A percentile compares a stretch with the other conserved stretches of the same genome.
Evolutionary conservation across 805 yeast genomes (phyloP).

Genomic region (Lachancea meyersii): DNA sequence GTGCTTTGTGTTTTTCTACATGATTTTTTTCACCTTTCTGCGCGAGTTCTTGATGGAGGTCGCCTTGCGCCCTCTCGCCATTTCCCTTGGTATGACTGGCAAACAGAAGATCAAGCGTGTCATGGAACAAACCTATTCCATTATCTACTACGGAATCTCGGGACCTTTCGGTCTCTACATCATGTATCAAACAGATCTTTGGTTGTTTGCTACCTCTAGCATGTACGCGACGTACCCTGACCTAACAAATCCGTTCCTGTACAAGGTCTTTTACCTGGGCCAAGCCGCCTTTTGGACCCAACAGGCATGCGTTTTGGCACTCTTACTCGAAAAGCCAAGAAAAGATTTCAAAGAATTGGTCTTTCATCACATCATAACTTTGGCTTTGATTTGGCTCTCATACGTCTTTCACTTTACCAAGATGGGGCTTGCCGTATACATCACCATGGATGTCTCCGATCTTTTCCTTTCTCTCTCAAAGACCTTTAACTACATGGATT

Average conservation of each 20-base stretch:
- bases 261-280: constrained; percentile 77
- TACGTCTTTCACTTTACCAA: constrained; percentile 94
- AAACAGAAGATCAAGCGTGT: constrained; percentile 63
- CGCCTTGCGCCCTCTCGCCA: constrained; percentile 68
- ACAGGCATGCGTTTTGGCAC: constrained; percentile 74
- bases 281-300: constrained; percentile 99
- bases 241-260: constrained; percentile 55
- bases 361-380: constrained; percentile 88
- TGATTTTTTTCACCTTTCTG: constrained; percentile 80
- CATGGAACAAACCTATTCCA: constrained; percentile 87
- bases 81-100: constrained; percentile 36
- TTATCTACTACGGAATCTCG: constrained; percentile 69
- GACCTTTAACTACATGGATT: constrained; percentile 78
- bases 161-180: constrained; percentile 88
- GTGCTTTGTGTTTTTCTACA: constrained; percentile 68
- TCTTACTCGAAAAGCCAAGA: constrained; percentile 91
- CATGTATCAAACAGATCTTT: constrained; percentile 75
- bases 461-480: constrained; percentile 80
- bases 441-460: constrained; percentile 96
- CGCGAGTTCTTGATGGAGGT: constrained; percentile 90
- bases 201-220: constrained; percentile 82
- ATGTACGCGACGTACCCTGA: constrained; percentile 85
- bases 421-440: constrained; percentile 86
- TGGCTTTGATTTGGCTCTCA: constrained; percentile 77
- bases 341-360: constrained; percentile 88